Evolutionary conservation across 2,329 filamentous ascomycete species (phyloP).

Genomic region (Alternaria angustiovoidea): DNA sequence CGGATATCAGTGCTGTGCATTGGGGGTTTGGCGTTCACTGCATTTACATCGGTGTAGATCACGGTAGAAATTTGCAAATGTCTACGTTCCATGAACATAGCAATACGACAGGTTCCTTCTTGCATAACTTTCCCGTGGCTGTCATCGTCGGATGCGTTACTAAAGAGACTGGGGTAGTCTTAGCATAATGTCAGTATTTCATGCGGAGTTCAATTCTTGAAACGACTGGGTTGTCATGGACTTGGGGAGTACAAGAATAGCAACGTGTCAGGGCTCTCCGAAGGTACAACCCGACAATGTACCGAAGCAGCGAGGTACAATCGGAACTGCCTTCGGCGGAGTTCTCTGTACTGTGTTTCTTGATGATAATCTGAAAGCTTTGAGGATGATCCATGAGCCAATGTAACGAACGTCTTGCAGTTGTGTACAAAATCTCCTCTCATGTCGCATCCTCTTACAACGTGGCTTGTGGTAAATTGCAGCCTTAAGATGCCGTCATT

Average conservation of each 20-base stretch:
- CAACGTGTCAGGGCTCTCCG: neutral
- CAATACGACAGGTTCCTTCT: neutral
- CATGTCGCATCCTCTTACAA: neutral
- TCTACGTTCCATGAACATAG: conserved; percentile 1
- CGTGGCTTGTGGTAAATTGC: neutral
- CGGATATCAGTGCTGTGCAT: conserved; percentile 5
- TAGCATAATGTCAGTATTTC: conserved; percentile 13
- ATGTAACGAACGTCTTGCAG: neutral
- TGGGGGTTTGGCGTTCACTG: conserved; percentile 2
- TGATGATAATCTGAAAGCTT: neutral
- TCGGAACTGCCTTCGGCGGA: neutral
- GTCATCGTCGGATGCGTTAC: neutral
- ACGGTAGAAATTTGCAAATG: neutral
- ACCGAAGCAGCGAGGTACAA: neutral
- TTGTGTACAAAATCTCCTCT: neutral
- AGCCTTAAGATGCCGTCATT: neutral
- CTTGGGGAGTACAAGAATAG: conserved; percentile 4
- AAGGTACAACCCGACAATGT: neutral
- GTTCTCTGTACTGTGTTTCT: neutral
- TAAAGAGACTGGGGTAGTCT: neutral
- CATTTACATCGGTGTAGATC: neutral
- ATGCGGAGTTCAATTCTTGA: conserved; percentile 9
- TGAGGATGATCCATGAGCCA: neutral
- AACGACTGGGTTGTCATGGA: conserved; percentile 6
- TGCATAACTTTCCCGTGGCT: neutral